Base-by-base conservation (phyloP, 1,284 basidiomycete species). In the Stereum hirsutum region DNA sequence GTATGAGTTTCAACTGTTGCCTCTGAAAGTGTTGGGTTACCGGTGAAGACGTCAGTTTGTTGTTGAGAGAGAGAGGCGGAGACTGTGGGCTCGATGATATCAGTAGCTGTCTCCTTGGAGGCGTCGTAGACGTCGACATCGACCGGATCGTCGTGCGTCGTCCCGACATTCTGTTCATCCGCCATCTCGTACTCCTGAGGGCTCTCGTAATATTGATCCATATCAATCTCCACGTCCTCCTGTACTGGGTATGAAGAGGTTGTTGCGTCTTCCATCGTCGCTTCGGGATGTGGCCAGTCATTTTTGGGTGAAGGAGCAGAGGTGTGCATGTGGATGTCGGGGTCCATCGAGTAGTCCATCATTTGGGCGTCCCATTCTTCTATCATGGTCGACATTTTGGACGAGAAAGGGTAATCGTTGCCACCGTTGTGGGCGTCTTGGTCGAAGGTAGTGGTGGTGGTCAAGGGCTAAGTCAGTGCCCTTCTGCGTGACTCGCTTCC, bases 101-200 rank as follows among this genome's bases (percentile, higher is more conserved):
- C 42, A n/a, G 39, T 17, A 21, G 42, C 38, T 6, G 32, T 14
- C 21, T 48, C 46, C 21, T 39, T 39, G 8, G 50, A 26, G 17
- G 63, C 70, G 54, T 82, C 81, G 51, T 70, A 66, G 30, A 84
- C 70, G 52, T 86, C 80, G 36, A 83, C 66, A 56, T 87, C 54
- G 48, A 59, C 57, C 52, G 63, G 41, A 25, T 63, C 62, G 8
- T 42, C 42, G 35, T 57, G 55, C 41, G 24, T 19, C 34, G 58
- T 20, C 5, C 32, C 26, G 17, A 43, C 19, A 30, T 47, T 45
- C 19, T 37, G 62, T 44, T 71, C 72, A 51, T 79, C 81, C 15
- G 67, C 69, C 83, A 87, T 87, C 50, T 86, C 83, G 56, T 81
- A 86, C 59, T 87, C 84, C 35, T 65, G 62, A 46, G 68, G 65